A percentile compares a stretch with the other conserved stretches of the same genome.
phyloP scores from a whole-genome alignment of 768 basidiomycete genomes.

The Tephrocybe sp. region DNA sequence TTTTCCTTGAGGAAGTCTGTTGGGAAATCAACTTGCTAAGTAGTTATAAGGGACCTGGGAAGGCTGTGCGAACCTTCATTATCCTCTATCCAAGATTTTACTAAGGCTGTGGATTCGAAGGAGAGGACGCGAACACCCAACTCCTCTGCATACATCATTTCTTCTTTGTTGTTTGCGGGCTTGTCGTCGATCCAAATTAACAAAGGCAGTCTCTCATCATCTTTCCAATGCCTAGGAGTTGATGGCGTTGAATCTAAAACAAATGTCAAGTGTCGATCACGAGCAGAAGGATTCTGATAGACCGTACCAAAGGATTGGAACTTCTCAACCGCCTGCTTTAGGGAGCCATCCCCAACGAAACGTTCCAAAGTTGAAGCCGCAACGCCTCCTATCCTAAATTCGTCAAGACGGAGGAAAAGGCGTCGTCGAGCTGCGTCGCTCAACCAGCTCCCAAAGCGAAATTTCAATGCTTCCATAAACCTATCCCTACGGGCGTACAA shows the following conservation, averaged over 20 bases:
- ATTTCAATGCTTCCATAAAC: conserved; percentile 19
- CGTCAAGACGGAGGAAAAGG: conserved; percentile 25
- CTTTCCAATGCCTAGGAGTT: not conserved
- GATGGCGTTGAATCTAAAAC: not conserved
- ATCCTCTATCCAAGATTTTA: conserved; percentile 26
- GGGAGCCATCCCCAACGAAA: conserved; percentile 19
- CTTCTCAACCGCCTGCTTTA: conserved; percentile 20
- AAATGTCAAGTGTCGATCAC: not conserved
- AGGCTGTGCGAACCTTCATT: conserved; percentile 21
- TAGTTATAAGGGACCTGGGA: not conserved
- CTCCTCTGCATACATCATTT: conserved; percentile 18
- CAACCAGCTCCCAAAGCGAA: conserved; percentile 21
- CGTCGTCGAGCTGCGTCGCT: conserved; percentile 17
- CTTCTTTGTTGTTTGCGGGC: conserved; percentile 13
- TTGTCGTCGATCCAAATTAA: conserved; percentile 29
- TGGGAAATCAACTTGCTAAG: not conserved
- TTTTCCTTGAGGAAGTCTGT: conserved; percentile 19
- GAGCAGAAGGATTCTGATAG: not conserved
- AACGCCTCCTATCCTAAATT: conserved; percentile 22
- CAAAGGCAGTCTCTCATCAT: conserved; percentile 18
- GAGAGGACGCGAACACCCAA: conserved; percentile 22
- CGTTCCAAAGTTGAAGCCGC: conserved; percentile 20
- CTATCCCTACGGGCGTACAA: conserved; percentile 19
- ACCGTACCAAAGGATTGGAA: conserved; percentile 15
- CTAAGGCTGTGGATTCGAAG: conserved; percentile 19